Evolutionary conservation across 345 rosid genomes (phyloP).

Genomic region (Arabidopsis suecica): DNA sequence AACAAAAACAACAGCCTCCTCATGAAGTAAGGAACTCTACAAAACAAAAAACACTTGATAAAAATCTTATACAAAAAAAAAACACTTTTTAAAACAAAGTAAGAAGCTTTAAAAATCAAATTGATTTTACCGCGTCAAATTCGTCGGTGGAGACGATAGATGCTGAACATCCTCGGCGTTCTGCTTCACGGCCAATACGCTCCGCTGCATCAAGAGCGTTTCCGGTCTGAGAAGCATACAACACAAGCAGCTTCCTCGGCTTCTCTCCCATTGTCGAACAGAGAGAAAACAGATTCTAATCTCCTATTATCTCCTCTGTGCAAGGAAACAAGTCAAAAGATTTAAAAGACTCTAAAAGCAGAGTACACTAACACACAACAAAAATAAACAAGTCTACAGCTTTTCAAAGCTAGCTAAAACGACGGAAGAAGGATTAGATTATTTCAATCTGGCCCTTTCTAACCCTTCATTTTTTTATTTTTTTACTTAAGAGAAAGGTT

Average conservation of each 20-base stretch:
- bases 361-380: too few species aligned
- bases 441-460: too few species aligned
- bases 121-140: conserved; percentile 57
- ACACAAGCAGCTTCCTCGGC: conserved; percentile 54
- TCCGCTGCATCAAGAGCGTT: conserved; percentile 89
- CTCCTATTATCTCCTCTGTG: too few species aligned
- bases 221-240: conserved; percentile 87
- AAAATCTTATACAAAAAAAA: conserved; percentile 6
- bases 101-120: conserved; percentile 27
- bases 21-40: conserved; percentile 67
- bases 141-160: conserved; percentile 61
- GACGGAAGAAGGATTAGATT: too few species aligned
- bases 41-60: neutral
- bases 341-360: too few species aligned
- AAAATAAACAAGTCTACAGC: too few species aligned
- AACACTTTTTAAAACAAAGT: neutral
- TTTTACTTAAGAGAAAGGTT: too few species aligned
- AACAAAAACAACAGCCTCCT: conserved; percentile 70
- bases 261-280: conserved; percentile 49
- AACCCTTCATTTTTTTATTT: too few species aligned
- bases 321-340: too few species aligned
- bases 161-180: conserved; percentile 67
- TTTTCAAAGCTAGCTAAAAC: too few species aligned
- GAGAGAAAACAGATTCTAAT: too few species aligned
- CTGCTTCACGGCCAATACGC: conserved; percentile 80